Percentiles rank a stretch among this genome's conserved stretches.
phyloP scores from a whole-genome alignment of 768 basidiomycete species.

The Mycena olivaceomarginata region DNA sequence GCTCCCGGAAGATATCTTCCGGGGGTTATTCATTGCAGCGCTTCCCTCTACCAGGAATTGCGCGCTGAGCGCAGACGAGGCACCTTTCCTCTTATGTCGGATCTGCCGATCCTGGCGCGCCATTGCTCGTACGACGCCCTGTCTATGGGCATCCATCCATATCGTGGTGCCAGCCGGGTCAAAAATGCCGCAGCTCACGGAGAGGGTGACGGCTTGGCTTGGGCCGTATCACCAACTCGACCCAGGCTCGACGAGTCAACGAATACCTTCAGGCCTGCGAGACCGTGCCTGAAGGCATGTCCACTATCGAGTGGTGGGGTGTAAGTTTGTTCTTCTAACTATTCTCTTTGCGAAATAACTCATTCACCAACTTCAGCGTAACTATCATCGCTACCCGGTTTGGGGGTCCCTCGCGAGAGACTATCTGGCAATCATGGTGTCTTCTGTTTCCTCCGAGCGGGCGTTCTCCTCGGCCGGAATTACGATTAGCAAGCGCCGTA shows the following conservation, averaged over 20 bases:
- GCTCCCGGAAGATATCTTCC: too few relatives aligned
- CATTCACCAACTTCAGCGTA: not conserved
- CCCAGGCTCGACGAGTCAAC: constrained; percentile 5
- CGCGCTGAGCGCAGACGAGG: too few relatives aligned
- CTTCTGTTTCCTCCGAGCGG: not conserved
- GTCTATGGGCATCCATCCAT: too few relatives aligned
- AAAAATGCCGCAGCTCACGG: too few relatives aligned
- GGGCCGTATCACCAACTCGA: too few relatives aligned
- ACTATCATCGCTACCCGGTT: not conserved
- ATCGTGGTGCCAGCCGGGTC: too few relatives aligned
- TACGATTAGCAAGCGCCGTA: constrained; percentile 49
- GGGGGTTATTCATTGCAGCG: too few relatives aligned
- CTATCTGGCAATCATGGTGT: not conserved
- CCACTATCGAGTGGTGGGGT: constrained; percentile 19
- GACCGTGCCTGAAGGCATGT: constrained; percentile 4
- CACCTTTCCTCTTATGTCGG: too few relatives aligned
- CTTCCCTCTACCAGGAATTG: too few relatives aligned
- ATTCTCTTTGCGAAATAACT: not conserved
- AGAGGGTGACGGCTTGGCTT: too few relatives aligned
- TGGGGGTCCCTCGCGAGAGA: not conserved
- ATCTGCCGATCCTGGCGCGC: too few relatives aligned
- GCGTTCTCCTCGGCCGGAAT: not conserved
- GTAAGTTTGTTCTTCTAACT: not conserved
- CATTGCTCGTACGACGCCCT: too few relatives aligned
- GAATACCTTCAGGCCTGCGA: not conserved